A percentile compares a stretch with the other conserved stretches of the same genome.
Evolutionary conservation across 495 filamentous ascomycete species (phyloP).

Genomic region (Hyphodiscus hymeniophilus): DNA sequence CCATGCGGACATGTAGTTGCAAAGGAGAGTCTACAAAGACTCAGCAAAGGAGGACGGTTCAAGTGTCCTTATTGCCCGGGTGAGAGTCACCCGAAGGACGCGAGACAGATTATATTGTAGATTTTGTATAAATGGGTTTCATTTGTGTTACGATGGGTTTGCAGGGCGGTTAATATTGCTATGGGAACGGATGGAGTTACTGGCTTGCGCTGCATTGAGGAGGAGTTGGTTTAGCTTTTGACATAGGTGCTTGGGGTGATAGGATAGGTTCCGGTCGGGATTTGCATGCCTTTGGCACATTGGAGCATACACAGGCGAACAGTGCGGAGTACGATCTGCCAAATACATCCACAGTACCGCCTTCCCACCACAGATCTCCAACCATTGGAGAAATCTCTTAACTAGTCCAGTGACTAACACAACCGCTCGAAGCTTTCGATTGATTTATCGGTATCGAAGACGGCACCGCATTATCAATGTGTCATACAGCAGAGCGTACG

Average conservation of each 20-base stretch:
- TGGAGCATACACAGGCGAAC: too few relatives aligned
- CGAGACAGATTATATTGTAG: conserved; percentile 58
- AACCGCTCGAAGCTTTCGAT: too few relatives aligned
- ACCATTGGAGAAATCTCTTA: too few relatives aligned
- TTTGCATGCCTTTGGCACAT: too few relatives aligned
- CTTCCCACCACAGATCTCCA: too few relatives aligned
- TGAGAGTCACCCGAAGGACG: conserved; percentile 70
- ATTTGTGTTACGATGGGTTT: not conserved
- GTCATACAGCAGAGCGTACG: too few relatives aligned
- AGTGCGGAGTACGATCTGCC: too few relatives aligned
- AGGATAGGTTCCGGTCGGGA: too few relatives aligned
- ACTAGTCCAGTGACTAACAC: too few relatives aligned
- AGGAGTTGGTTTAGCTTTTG: not conserved
- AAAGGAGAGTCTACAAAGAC: conserved; percentile 64
- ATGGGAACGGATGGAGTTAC: not conserved
- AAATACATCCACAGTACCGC: too few relatives aligned
- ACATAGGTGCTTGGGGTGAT: not conserved
- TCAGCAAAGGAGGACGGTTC: conserved; percentile 72
- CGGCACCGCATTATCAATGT: too few relatives aligned
- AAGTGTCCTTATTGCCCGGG: conserved; percentile 96
- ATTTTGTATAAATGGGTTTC: not conserved
- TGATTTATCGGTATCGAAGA: too few relatives aligned
- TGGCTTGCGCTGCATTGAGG: not conserved
- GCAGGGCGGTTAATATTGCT: not conserved
- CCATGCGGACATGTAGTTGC: conserved; percentile 94